Evolutionary conservation across 2,329 filamentous ascomycete genomes (phyloP), one percentile per base, ranked within the genome.

Genomic region (Nemania sp.): DNA sequence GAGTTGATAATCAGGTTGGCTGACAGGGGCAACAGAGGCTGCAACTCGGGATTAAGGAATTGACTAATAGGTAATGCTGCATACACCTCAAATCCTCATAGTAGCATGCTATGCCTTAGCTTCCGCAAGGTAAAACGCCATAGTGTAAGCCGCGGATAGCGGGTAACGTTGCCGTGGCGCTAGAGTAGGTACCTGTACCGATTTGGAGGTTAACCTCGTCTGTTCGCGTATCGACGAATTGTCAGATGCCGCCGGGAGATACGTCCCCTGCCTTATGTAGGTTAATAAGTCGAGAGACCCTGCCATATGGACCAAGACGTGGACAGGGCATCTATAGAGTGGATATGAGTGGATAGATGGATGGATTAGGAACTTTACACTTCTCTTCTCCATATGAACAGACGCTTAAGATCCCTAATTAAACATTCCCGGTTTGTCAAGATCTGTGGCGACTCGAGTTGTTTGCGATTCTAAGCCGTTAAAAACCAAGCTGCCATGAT

Each of bases 351-450:
- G 24, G 26, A 26, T 12, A n/a, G n/a, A n/a, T 33, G 28, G n/a
- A 17, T 24, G 23, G 22, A 14, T 33, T 15, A n/a, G n/a, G n/a
- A 4, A 30, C 23, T 48, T 33, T 42, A 24, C n/a, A 28, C 17
- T 37, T 33, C 23, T 34, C 45, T 23, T 39, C 20, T 52, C 40
- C 23, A 40, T 31, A 5, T 9, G n/a, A n/a, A n/a, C n/a, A n/a
- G 28, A 31, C n/a, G 11, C 15, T n/a, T 39, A 20, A 3, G 14
- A 30, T 20, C 36, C 17, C 42, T 57, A 51, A 52, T 59, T 52
- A 49, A 59, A 57, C 50, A 23, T 17, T 54, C 47, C 57, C 54
- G 57, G 50, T 57, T 59, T 59, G 54, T 23, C 15, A 11, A 36
- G 20, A 50, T 17, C 22, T 23, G 44, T 47, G 45, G 48, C 24